Conservation (phyloP, 2,329 filamentous ascomycete species). For the Incumbomyces delicatus region DNA sequence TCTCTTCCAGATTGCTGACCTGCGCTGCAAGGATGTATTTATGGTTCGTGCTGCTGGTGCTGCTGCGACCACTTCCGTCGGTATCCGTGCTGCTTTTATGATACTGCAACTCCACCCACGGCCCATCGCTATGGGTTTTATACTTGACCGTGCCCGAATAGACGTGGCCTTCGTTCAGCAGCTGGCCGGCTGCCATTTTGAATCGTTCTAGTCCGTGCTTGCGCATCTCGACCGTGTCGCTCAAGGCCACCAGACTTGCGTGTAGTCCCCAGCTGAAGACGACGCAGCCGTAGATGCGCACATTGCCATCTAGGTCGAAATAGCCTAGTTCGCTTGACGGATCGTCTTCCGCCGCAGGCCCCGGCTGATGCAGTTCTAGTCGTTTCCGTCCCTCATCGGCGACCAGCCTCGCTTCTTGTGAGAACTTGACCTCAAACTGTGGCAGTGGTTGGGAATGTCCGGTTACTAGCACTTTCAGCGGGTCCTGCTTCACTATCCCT, state of each 20-base stretch:
- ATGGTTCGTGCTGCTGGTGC: conserved; percentile 43
- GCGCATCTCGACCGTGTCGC: conserved; percentile 73
- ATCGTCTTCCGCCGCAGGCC: conserved; percentile 7
- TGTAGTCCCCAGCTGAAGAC: conserved; percentile 88
- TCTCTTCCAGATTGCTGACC: conserved; percentile 71
- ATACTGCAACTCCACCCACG: conserved; percentile 19
- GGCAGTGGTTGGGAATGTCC: conserved; percentile 50
- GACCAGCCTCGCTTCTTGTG: conserved; percentile 39
- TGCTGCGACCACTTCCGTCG: conserved; percentile 17
- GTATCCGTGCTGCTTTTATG: neutral
- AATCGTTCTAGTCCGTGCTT: conserved; percentile 69
- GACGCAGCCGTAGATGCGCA: conserved; percentile 57
- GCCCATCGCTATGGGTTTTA: conserved; percentile 9
- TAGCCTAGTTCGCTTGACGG: conserved; percentile 1
- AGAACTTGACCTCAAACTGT: conserved; percentile 52
- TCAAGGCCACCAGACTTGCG: conserved; percentile 78
- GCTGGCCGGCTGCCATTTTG: conserved; percentile 68
- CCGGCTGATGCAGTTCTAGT: conserved; percentile 16
- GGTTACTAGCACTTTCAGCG: conserved; percentile 39
- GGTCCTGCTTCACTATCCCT: conserved; percentile 14
- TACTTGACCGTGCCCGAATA: conserved; percentile 45
- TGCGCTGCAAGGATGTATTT: conserved; percentile 68
- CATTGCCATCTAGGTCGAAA: conserved; percentile 21
- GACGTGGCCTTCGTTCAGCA: conserved; percentile 28
- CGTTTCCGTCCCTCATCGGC: conserved; percentile 38